phyloP scores from a whole-genome alignment of 1,284 basidiomycete species.

The Naganishia liquefaciens region DNA sequence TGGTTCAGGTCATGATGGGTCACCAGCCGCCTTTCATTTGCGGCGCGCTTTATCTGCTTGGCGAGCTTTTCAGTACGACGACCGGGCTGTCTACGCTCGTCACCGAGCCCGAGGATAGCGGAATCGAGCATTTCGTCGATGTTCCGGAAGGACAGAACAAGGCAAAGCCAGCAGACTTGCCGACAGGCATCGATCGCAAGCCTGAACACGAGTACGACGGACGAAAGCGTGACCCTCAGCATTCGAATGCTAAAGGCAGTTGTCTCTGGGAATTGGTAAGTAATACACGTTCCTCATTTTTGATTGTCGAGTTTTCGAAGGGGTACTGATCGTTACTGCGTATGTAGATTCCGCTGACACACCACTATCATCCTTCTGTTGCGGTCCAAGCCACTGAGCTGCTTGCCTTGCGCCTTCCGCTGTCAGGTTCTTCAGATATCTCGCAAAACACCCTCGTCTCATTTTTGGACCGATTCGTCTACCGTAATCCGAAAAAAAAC shows the following conservation, averaged over 20 bases:
- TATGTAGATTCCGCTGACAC: conserved; percentile 68
- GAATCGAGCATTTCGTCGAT: conserved; percentile 59
- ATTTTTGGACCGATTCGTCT: conserved; percentile 86
- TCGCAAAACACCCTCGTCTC: conserved; percentile 89
- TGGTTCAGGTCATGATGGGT: conserved; percentile 78
- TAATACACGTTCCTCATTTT: conserved; percentile 21
- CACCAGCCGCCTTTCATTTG: conserved; percentile 85
- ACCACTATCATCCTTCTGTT: conserved; percentile 90
- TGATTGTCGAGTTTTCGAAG: background rate
- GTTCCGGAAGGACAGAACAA: conserved; percentile 42
- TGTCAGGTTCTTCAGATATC: conserved; percentile 84
- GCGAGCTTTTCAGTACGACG: conserved; percentile 71
- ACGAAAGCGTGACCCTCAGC: conserved; percentile 86
- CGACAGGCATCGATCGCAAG: conserved; percentile 34
- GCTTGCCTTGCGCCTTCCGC: conserved; percentile 59
- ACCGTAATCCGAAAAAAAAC: conserved; percentile 92
- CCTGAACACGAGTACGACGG: conserved; percentile 66
- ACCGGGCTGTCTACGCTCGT: conserved; percentile 72
- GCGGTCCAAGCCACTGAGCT: conserved; percentile 83
- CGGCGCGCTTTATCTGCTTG: conserved; percentile 70
- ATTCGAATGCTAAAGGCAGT: conserved; percentile 76
- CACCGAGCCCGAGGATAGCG: conserved; percentile 56
- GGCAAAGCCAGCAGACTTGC: conserved; percentile 31
- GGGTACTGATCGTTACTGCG: background rate
- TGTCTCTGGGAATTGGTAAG: conserved; percentile 86